Percentiles rank a stretch among this genome's conserved stretches.
These are phyloP conservation scores for Mimosa bimucronata DNA, from an alignment of 306 rosid species.

Conservation along the genomic window DNA sequence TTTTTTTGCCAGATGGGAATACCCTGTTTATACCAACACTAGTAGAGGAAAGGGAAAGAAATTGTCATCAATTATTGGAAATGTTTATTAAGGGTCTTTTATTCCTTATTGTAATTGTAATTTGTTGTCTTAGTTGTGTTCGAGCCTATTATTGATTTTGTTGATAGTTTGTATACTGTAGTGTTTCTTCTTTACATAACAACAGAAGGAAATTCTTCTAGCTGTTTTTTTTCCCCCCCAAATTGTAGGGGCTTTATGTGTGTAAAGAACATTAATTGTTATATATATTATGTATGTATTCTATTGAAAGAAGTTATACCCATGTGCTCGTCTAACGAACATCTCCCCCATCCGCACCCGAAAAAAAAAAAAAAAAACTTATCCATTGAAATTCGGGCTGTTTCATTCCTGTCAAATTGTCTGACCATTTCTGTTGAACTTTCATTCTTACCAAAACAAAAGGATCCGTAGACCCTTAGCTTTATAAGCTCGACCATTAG, in stretches of 20 bases:
- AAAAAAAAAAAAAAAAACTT: not conserved
- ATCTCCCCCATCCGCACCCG: not conserved
- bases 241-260: slow-evolving; percentile 39
- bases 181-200: slow-evolving; percentile 32
- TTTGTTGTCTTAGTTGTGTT: slow-evolving; percentile 38
- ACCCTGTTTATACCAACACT: slow-evolving; percentile 45
- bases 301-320: slow-evolving; percentile 12
- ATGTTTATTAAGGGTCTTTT: slow-evolving; percentile 38
- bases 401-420: not conserved
- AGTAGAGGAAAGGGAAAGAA: slow-evolving; percentile 33
- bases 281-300: not conserved
- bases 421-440: not conserved
- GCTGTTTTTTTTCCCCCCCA: slow-evolving; percentile 16
- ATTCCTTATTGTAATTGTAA: slow-evolving; percentile 35
- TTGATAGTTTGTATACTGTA: slow-evolving; percentile 35
- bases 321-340: not conserved
- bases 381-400: not conserved
- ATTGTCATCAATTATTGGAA: slow-evolving; percentile 42
- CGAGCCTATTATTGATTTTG: slow-evolving; percentile 38
- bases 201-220: slow-evolving; percentile 31
- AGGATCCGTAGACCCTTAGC: not conserved
- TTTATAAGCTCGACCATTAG: not conserved
- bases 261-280: slow-evolving; percentile 43
- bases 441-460: not conserved
- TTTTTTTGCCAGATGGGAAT: too few species aligned